Evolutionary conservation across 2,329 filamentous ascomycete genomes (phyloP).

Genomic region (Apiospora aurea): DNA sequence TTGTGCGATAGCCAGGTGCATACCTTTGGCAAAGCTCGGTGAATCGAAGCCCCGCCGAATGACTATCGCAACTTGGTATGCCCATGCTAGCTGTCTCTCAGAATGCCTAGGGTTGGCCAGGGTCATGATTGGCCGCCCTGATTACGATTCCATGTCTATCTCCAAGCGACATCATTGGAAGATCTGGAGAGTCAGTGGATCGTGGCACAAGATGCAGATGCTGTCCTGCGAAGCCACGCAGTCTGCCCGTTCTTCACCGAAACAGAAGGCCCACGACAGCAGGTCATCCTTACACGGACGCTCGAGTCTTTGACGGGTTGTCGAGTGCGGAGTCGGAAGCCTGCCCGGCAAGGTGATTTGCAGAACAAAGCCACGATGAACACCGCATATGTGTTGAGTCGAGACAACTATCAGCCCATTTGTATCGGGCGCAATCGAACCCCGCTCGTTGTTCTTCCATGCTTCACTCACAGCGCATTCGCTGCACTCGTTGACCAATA

Average conservation of each 20-base stretch:
- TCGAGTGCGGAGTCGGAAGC: neutral
- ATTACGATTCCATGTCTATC: neutral
- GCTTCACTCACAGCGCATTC: neutral
- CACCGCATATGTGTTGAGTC: slow-evolving; percentile 4
- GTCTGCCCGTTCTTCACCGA: neutral
- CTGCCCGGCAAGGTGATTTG: neutral
- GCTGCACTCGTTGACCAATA: neutral
- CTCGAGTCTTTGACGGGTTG: neutral
- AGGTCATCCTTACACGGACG: neutral
- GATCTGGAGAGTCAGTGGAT: neutral
- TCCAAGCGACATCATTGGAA: neutral
- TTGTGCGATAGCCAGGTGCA: neutral
- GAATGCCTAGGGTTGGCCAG: neutral
- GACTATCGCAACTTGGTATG: neutral
- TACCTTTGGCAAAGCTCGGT: neutral
- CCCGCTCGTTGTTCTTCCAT: neutral
- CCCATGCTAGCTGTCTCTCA: neutral
- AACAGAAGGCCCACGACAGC: neutral
- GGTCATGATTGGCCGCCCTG: neutral
- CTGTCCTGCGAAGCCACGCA: neutral
- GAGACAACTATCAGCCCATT: neutral
- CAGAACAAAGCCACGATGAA: neutral
- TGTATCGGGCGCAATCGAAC: neutral
- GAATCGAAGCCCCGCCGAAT: neutral
- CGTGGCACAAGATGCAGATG: neutral